phyloP scores from a whole-genome alignment of 2,329 filamentous ascomycete genomes.

The Akanthomyces uredinophilus region DNA sequence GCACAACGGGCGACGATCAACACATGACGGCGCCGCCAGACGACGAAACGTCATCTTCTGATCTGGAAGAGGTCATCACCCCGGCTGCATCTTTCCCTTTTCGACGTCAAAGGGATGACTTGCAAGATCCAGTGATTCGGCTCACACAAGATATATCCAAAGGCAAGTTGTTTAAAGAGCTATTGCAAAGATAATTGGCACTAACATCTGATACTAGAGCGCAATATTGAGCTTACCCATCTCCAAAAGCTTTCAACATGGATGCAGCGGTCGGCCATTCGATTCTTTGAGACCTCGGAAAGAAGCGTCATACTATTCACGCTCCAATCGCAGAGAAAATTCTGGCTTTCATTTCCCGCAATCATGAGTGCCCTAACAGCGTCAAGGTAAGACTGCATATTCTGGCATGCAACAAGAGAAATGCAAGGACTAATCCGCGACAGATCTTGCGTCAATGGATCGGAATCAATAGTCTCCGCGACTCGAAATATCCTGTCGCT shows the following conservation, averaged over 20 bases:
- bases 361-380: neutral
- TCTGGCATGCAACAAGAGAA: neutral
- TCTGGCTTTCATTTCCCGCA: slow-evolving; percentile 2
- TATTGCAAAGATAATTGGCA: neutral
- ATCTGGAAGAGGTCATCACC: slow-evolving; percentile 4
- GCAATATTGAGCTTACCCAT: neutral
- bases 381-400: neutral
- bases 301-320: neutral
- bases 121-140: slow-evolving; percentile 30
- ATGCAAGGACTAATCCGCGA: neutral
- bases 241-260: slow-evolving; percentile 33
- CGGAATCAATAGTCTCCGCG: neutral
- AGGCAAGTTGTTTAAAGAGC: slow-evolving; percentile 21
- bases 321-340: slow-evolving; percentile 1
- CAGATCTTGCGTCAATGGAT: neutral
- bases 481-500: neutral
- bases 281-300: slow-evolving; percentile 36
- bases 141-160: slow-evolving; percentile 32
- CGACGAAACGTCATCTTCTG: neutral
- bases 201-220: neutral
- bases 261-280: slow-evolving; percentile 42
- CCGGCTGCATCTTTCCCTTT: slow-evolving; percentile 40
- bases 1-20: neutral
- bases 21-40: neutral
- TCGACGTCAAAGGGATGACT: slow-evolving; percentile 27